Evolutionary conservation across 805 yeast species (phyloP).

Genomic region (Lipomyces anomalus): DNA sequence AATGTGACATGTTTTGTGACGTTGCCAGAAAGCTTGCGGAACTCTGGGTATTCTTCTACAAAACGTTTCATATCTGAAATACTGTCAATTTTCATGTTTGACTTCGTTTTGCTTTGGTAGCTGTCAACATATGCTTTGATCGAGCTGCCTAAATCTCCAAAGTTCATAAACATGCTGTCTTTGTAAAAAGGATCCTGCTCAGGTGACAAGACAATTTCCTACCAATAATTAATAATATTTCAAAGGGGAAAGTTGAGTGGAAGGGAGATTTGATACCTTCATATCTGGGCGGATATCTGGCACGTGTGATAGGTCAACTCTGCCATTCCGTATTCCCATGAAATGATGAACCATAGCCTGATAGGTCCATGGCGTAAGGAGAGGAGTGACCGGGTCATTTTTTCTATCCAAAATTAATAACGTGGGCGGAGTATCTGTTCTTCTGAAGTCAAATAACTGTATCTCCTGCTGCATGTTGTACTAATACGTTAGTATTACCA

Average conservation of each 20-base stretch:
- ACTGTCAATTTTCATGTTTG: constrained; percentile 63
- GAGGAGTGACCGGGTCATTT: constrained; percentile 89
- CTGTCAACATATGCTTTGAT: constrained; percentile 78
- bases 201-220: constrained; percentile 61
- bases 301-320: constrained; percentile 58
- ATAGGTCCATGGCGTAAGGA: constrained; percentile 93
- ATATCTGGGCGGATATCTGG: constrained; percentile 56
- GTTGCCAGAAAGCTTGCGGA: constrained; percentile 77
- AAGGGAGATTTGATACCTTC: too few relatives aligned
- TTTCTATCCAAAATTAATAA: constrained; percentile 74
- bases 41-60: constrained; percentile 90
- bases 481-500: constrained; percentile 45
- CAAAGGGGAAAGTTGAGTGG: too few relatives aligned
- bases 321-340: constrained; percentile 72
- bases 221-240: too few relatives aligned
- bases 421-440: constrained; percentile 62
- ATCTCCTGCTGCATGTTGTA: constrained; percentile 34
- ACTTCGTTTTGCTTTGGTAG: constrained; percentile 74
- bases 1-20: constrained; percentile 89
- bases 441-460: constrained; percentile 62
- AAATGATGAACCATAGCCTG: constrained; percentile 96
- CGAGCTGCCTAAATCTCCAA: constrained; percentile 88
- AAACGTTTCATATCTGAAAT: constrained; percentile 86
- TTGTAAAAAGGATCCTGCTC: constrained; percentile 71
- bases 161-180: constrained; percentile 80